Evolutionary conservation across 176 grass and related monocot species (phyloP).

Genomic region (Ensete glaucum): DNA sequence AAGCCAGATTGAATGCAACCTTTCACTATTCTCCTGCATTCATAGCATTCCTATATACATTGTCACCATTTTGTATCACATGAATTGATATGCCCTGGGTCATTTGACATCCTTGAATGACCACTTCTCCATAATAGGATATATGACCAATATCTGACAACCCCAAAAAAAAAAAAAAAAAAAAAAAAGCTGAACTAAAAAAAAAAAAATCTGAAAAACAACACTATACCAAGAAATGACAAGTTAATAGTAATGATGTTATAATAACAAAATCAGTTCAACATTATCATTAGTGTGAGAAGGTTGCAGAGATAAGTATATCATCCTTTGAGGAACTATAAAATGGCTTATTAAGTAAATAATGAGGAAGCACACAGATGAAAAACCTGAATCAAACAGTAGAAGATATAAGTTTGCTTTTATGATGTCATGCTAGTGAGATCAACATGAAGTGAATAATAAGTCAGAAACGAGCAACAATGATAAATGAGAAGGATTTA

Average conservation of each 20-base stretch:
- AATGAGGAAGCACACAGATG: no score
- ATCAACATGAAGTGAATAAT: not conserved
- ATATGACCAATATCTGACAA: conserved; percentile 90
- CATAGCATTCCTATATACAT: conserved; percentile 81
- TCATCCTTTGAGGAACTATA: no score
- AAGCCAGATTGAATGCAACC: conserved; percentile 96
- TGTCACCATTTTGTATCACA: conserved; percentile 90
- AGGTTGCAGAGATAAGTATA: no score
- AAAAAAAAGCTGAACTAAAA: conserved; percentile 63
- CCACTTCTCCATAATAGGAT: conserved; percentile 91
- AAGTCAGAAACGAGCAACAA: no score
- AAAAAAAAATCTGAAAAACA: conserved; percentile 59
- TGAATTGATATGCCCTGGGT: conserved; percentile 65
- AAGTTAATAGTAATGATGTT: no score
- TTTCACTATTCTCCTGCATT: conserved; percentile 88
- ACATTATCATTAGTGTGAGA: no score
- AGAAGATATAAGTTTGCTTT: no score
- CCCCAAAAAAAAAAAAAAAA: conserved; percentile 53
- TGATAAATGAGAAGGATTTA: no score
- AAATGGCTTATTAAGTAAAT: no score
- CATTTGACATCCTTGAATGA: conserved; percentile 70
- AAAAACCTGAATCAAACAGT: no score
- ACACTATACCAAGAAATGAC: not conserved
- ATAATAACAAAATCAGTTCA: not conserved
- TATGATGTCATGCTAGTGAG: not conserved